Evolutionary conservation across 2,329 filamentous ascomycete species (phyloP).

Genomic region (Graphilbum ipis-grandicollis): DNA sequence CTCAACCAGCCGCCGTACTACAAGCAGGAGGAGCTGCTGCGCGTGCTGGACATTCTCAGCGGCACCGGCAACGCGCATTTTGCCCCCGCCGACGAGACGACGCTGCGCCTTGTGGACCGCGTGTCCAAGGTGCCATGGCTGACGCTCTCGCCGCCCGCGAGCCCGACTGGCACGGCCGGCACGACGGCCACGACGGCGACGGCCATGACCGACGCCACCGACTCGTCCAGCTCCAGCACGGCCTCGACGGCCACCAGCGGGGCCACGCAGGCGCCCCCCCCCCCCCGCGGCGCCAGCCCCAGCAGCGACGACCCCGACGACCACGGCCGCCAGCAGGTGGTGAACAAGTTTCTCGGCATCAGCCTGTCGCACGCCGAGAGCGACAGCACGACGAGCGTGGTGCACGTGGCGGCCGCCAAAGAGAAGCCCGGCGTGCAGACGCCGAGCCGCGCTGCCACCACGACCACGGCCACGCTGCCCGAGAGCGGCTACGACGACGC

Average conservation of each 20-base stretch:
- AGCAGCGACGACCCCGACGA: constrained; percentile 13
- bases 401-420: constrained; percentile 61
- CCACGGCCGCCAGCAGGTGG: constrained; percentile 17
- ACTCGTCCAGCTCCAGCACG: background rate
- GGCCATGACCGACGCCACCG: constrained; percentile 1
- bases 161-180: constrained; percentile 3
- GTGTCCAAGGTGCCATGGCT: constrained; percentile 53
- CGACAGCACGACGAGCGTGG: constrained; percentile 59
- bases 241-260: background rate
- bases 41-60: constrained; percentile 55
- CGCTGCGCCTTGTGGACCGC: constrained; percentile 57
- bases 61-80: constrained; percentile 56
- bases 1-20: constrained; percentile 76
- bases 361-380: constrained; percentile 46
- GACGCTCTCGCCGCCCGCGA: constrained; percentile 10
- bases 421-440: constrained; percentile 74
- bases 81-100: constrained; percentile 65
- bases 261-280: too few relatives aligned
- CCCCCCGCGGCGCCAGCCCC: background rate
- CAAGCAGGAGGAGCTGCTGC: constrained; percentile 71
- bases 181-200: constrained; percentile 1
- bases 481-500: background rate
- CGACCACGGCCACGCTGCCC: background rate
- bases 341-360: constrained; percentile 50
- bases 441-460: constrained; percentile 37